Conservation (phyloP, 2,329 filamentous ascomycete species). For the Aspergillus sojae region DNA sequence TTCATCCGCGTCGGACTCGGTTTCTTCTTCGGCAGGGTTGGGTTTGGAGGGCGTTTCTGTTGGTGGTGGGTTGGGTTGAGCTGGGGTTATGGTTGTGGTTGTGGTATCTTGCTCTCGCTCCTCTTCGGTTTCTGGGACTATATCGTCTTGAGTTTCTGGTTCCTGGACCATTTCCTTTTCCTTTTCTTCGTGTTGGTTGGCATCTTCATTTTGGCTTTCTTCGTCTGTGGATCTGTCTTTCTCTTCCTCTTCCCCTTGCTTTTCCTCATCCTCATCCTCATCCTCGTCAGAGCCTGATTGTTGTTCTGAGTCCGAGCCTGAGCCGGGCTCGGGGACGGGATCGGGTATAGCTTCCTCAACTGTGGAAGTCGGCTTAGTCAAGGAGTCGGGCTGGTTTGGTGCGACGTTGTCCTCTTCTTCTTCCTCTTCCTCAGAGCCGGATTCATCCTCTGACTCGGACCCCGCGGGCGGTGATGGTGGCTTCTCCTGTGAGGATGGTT, state of each 20-base stretch:
- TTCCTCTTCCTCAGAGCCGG: not conserved
- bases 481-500: not conserved
- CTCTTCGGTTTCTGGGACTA: not conserved
- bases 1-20: not conserved
- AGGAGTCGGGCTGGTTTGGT: not conserved
- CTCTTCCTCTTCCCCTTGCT: not conserved
- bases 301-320: not conserved
- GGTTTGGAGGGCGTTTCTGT: not conserved
- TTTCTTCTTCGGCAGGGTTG: not conserved
- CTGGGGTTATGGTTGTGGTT: not conserved
- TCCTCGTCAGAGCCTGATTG: not conserved
- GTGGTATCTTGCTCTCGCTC: no score
- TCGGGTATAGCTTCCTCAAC: not conserved
- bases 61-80: not conserved
- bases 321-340: not conserved
- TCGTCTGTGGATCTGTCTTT: not conserved
- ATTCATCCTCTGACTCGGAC: constrained; percentile 8
- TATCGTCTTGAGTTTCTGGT: not conserved
- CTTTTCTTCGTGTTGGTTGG: not conserved
- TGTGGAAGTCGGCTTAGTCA: not conserved
- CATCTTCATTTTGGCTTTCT: not conserved
- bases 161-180: not conserved
- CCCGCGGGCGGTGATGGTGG: constrained; percentile 13
- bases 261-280: not conserved
- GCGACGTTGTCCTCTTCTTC: not conserved